A percentile compares a stretch with the other conserved stretches of the same genome.
Evolutionary conservation across 371 early-diverging fungal species (phyloP).

Genomic region (Synchytrium microbalum): DNA sequence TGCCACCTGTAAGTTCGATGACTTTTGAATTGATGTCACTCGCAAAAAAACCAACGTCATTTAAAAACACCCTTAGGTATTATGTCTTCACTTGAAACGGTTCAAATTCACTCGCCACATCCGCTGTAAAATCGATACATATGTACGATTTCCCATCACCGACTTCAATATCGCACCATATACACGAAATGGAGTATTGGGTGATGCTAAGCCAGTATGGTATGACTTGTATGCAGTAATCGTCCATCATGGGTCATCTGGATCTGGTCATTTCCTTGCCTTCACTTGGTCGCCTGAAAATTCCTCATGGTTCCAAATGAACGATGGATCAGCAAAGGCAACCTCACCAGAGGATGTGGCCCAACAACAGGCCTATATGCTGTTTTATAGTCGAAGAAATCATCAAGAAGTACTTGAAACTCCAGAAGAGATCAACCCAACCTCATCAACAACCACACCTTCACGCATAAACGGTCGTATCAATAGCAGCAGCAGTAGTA

Average conservation of each 20-base stretch:
- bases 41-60: constrained; percentile 28
- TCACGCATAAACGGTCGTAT: too few species aligned
- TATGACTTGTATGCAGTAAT: constrained; percentile 41
- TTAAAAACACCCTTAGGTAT: constrained; percentile 14
- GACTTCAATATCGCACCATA: constrained; percentile 38
- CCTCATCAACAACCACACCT: too few species aligned
- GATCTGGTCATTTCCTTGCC: constrained; percentile 43
- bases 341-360: too few species aligned
- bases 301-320: constrained; percentile 19
- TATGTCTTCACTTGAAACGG: constrained; percentile 41
- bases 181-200: constrained; percentile 16
- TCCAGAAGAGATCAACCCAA: too few species aligned
- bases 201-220: too few species aligned
- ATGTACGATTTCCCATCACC: constrained; percentile 41
- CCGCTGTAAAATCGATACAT: constrained; percentile 40
- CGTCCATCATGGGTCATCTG: constrained; percentile 34
- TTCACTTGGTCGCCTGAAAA: constrained; percentile 11
- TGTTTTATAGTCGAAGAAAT: too few species aligned
- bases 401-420: too few species aligned
- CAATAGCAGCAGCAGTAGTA: too few species aligned
- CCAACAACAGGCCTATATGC: too few species aligned
- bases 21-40: constrained; percentile 45
- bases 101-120: constrained; percentile 30
- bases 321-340: constrained; percentile 6
- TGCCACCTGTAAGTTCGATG: too few species aligned